These are phyloP conservation scores for Plenodomus biglobosus DNA, from an alignment of 2,329 filamentous ascomycete genomes.

Conservation along the genomic window DNA sequence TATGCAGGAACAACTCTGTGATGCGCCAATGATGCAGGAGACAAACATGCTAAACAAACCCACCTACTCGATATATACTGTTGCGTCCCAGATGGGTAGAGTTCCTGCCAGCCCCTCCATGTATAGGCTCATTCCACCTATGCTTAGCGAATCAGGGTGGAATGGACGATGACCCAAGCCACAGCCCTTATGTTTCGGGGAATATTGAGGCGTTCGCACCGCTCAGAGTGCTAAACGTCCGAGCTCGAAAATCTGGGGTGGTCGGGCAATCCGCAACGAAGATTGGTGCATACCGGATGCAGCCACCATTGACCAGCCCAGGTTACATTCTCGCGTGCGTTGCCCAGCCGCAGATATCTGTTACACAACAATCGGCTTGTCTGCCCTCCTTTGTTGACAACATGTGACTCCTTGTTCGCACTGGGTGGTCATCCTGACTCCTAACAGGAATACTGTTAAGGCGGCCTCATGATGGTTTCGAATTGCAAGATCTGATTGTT, in stretches of 20 bases:
- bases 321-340: conserved; percentile 17
- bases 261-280: conserved; percentile 26
- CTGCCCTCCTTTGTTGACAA: conserved; percentile 11
- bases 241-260: conserved; percentile 18
- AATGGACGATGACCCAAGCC: conserved; percentile 40
- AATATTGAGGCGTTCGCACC: conserved; percentile 21
- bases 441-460: conserved; percentile 1
- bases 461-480: conserved; percentile 1
- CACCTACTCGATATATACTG: conserved; percentile 43
- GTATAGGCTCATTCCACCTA: conserved; percentile 40
- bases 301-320: conserved; percentile 18
- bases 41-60: conserved; percentile 41
- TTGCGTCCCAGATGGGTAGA: conserved; percentile 21
- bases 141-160: conserved; percentile 31
- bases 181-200: conserved; percentile 29
- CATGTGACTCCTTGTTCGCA: conserved; percentile 3
- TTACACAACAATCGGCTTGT: conserved; percentile 15
- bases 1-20: conserved; percentile 29
- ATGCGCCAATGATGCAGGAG: conserved; percentile 34
- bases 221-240: conserved; percentile 17
- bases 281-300: conserved; percentile 31
- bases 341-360: conserved; percentile 20
- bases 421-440: conserved; percentile 1
- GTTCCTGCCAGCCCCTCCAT: conserved; percentile 40
- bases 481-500: not conserved